Conservation (phyloP, 768 basidiomycete genomes). For the Mycena rosella region DNA sequence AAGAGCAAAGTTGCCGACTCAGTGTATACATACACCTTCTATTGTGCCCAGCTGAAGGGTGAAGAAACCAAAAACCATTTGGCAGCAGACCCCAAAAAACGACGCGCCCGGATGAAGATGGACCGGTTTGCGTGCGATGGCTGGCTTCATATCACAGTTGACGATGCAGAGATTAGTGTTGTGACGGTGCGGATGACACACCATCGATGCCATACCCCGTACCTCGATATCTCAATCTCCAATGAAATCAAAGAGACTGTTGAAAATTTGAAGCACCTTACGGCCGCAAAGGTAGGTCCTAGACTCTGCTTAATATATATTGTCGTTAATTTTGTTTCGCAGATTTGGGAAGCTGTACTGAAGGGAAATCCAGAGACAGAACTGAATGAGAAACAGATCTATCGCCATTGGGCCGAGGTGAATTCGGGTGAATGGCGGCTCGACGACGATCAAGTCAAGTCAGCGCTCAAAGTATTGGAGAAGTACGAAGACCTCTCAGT, state of each 20-base stretch:
- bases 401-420: background rate
- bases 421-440: constrained; percentile 4
- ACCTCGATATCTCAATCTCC: constrained; percentile 2
- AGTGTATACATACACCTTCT: too few relatives aligned
- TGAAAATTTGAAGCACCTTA: background rate
- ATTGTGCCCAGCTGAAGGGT: too few relatives aligned
- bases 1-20: too few relatives aligned
- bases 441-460: constrained; percentile 14
- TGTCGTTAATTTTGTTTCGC: background rate
- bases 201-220: background rate
- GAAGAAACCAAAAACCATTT: background rate
- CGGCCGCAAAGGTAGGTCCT: background rate
- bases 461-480: background rate
- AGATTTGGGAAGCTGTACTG: constrained; percentile 6
- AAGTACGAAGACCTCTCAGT: background rate
- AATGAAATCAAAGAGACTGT: background rate
- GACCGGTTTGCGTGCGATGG: too few relatives aligned
- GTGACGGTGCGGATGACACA: background rate
- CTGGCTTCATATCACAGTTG: too few relatives aligned
- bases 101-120: too few relatives aligned
- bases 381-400: constrained; percentile 9
- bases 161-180: background rate
- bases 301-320: too few relatives aligned
- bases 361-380: background rate
- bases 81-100: background rate